Percentiles rank a stretch among this genome's conserved stretches.
Evolutionary conservation across 23 red algal species (phyloP).

Genomic region (Gracilaria caudata): DNA sequence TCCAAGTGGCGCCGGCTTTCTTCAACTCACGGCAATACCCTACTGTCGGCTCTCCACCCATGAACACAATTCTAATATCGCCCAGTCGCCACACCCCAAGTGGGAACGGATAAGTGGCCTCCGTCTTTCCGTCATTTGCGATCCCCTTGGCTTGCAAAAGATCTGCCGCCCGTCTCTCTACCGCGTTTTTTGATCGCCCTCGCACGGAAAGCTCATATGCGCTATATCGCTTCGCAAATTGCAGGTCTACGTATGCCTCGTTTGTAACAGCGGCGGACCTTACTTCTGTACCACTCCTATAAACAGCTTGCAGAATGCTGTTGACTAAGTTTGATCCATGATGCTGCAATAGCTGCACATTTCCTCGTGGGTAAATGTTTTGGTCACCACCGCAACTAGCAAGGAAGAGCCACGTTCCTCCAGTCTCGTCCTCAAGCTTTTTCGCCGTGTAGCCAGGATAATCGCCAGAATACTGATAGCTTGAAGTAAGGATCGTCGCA

Average conservation of each 20-base stretch:
- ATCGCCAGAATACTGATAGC: conserved; percentile 61
- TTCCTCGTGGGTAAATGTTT: conserved; percentile 72
- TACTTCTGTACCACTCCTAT: neutral
- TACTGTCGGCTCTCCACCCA: conserved; percentile 80
- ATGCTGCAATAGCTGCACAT: neutral
- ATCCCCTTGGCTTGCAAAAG: conserved; percentile 10
- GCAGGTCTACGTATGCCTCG: conserved; percentile 3
- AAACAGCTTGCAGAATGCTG: neutral
- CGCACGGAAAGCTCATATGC: conserved; percentile 14
- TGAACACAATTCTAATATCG: conserved; percentile 42
- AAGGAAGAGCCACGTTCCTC: conserved; percentile 50
- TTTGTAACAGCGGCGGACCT: neutral
- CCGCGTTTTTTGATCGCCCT: neutral
- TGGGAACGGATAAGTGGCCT: conserved; percentile 43
- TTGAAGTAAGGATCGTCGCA: conserved; percentile 62
- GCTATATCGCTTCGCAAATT: conserved; percentile 24
- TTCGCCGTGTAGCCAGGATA: conserved; percentile 48
- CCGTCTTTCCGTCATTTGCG: conserved; percentile 21
- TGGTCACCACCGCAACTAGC: conserved; percentile 67
- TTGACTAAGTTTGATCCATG: conserved; percentile 31
- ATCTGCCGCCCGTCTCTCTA: conserved; percentile 32
- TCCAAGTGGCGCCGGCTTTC: conserved; percentile 44
- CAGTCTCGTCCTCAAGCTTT: conserved; percentile 36
- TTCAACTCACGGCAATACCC: conserved; percentile 30
- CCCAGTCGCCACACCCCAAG: conserved; percentile 43